Percentiles rank a stretch among this genome's conserved stretches.
These are phyloP conservation scores for Dictyostelium gargantuum DNA, from an alignment of 208 protist species.

Conservation along the genomic window DNA sequence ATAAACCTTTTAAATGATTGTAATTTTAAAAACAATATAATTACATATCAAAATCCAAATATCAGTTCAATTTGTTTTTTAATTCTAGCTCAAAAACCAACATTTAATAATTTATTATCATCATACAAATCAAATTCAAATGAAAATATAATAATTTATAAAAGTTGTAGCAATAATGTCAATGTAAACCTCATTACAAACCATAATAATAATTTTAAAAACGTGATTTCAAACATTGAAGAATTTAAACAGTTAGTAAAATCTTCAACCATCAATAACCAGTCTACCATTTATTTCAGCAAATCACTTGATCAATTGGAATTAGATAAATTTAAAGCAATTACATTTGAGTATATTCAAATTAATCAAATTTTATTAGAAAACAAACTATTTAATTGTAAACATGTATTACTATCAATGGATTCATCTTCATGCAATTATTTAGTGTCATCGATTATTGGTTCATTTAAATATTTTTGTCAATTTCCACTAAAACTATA, in stretches of 20 bases:
- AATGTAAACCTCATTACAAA: too few species aligned
- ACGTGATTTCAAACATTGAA: not conserved
- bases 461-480: not conserved
- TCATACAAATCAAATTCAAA: too few species aligned
- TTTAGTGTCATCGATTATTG: not conserved
- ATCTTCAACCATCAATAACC: not conserved
- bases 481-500: too few species aligned
- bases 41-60: not conserved
- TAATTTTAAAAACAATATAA: not conserved
- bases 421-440: not conserved
- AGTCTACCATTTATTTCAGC: not conserved
- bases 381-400: not conserved
- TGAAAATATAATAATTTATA: too few species aligned
- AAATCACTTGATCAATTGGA: not conserved
- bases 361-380: slow-evolving; percentile 12
- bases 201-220: not conserved
- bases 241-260: not conserved
- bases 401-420: not conserved
- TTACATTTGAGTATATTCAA: slow-evolving; percentile 5
- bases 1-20: not conserved
- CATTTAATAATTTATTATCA: not conserved
- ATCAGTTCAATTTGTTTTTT: not conserved
- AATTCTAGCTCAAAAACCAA: not conserved
- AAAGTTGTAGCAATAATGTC: too few species aligned
- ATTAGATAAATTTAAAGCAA: not conserved